Percentiles rank a stretch among this genome's conserved stretches.
phyloP scores from a whole-genome alignment of 129 eudicot genomes.

The Lactuca sativa region DNA sequence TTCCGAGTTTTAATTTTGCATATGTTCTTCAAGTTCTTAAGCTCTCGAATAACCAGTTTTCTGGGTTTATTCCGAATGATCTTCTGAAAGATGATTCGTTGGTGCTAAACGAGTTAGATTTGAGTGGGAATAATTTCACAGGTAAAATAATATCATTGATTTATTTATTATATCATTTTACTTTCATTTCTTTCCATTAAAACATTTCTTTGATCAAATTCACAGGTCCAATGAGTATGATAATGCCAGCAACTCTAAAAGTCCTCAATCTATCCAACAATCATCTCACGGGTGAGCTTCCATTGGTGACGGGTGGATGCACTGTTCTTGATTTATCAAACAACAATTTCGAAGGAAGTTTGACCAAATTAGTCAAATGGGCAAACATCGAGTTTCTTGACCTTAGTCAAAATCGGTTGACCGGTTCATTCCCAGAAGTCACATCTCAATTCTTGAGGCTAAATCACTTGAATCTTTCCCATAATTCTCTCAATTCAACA shows the following conservation, averaged over 20 bases:
- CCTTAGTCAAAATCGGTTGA: conserved; percentile 74
- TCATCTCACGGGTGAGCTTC: conserved; percentile 85
- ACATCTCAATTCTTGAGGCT: conserved; percentile 82
- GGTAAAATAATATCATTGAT: conserved; percentile 36
- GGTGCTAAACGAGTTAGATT: conserved; percentile 81
- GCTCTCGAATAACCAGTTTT: conserved; percentile 74
- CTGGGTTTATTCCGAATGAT: conserved; percentile 86
- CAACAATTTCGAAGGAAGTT: conserved; percentile 73
- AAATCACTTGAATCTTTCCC: conserved; percentile 77
- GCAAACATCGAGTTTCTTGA: conserved; percentile 85
- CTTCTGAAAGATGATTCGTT: conserved; percentile 83
- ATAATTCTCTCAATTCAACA: conserved; percentile 56
- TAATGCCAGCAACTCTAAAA: conserved; percentile 65
- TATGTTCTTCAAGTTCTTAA: conserved; percentile 85
- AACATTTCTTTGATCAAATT: conserved; percentile 8
- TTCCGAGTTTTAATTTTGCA: conserved; percentile 87
- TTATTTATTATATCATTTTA: too few relatives aligned
- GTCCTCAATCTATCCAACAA: conserved; percentile 79
- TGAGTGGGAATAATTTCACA: conserved; percentile 91
- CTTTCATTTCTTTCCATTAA: too few relatives aligned
- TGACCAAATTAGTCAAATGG: conserved; percentile 80
- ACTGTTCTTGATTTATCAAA: conserved; percentile 79
- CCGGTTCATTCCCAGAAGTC: conserved; percentile 75
- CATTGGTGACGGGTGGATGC: conserved; percentile 79
- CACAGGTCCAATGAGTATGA: conserved; percentile 84